Conservation (phyloP, 1,139 yeast species). For the Yamadazyma diddensiae region DNA sequence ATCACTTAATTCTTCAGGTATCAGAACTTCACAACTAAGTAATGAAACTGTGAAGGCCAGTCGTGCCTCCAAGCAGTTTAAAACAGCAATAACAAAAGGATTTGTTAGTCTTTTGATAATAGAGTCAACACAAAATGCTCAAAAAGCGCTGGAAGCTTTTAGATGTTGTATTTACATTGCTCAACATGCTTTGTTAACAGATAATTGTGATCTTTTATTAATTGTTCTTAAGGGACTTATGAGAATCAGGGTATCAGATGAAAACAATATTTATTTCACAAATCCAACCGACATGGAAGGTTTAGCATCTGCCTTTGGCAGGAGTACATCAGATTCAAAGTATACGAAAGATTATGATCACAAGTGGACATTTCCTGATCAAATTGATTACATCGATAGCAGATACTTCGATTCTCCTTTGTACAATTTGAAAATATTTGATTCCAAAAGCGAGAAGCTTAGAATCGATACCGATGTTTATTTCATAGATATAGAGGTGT, state of each 20-base stretch:
- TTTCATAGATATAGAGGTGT: conserved; percentile 40
- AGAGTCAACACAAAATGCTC: conserved; percentile 21
- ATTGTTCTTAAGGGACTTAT: conserved; percentile 52
- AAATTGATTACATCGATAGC: conserved; percentile 44
- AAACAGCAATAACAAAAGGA: conserved; percentile 27
- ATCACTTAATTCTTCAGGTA: conserved; percentile 20
- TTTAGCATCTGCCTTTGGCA: conserved; percentile 54
- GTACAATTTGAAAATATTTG: conserved; percentile 14
- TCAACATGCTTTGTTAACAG: conserved; percentile 25
- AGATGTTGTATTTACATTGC: conserved; percentile 25
- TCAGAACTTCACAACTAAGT: conserved; percentile 9
- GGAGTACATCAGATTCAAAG: conserved; percentile 35
- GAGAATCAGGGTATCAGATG: conserved; percentile 52
- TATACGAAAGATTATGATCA: conserved; percentile 15
- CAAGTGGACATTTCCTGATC: conserved; percentile 66
- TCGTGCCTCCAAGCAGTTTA: conserved; percentile 12
- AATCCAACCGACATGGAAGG: conserved; percentile 67
- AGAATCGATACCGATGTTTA: conserved; percentile 12
- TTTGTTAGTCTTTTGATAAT: conserved; percentile 32
- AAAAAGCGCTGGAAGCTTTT: conserved; percentile 30
- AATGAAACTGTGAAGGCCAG: conserved; percentile 3
- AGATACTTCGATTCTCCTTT: conserved; percentile 35
- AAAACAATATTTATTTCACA: conserved; percentile 46
- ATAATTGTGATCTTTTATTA: conserved; percentile 36
- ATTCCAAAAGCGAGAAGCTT: conserved; percentile 13